A percentile compares a stretch with the other conserved stretches of the same genome.
These are phyloP conservation scores for Rhexocercosporidium sp. DNA, from an alignment of 2,329 filamentous ascomycete genomes.

Conservation along the genomic window DNA sequence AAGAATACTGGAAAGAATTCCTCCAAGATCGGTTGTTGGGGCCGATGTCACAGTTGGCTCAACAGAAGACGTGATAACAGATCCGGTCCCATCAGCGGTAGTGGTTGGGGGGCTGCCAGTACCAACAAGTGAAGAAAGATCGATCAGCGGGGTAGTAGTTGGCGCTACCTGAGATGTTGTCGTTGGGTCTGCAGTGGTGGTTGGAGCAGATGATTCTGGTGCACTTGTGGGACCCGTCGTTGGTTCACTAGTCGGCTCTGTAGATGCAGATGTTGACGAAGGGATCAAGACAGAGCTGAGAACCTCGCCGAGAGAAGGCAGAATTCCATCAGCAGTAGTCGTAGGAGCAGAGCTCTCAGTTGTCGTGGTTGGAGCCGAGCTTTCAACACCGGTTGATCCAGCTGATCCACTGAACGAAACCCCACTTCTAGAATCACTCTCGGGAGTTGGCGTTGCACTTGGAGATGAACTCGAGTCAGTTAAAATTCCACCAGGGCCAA, in stretches of 20 bases:
- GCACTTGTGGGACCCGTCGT: not conserved
- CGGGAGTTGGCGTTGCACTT: not conserved
- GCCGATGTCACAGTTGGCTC: conserved; percentile 9
- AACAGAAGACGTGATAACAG: conserved; percentile 17
- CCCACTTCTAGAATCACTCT: conserved; percentile 19
- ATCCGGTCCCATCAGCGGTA: conserved; percentile 6
- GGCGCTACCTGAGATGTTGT: not conserved
- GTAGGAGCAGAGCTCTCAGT: not conserved
- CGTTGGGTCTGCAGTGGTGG: not conserved
- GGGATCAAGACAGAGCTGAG: conserved; percentile 6
- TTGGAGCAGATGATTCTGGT: not conserved
- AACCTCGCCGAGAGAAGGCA: not conserved
- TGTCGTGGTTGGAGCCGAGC: not conserved
- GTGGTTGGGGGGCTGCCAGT: not conserved
- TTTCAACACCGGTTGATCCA: conserved; percentile 12
- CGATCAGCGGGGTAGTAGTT: conserved; percentile 3
- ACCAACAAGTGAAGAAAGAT: not conserved
- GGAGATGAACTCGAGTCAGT: conserved; percentile 24
- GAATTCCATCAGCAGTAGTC: not conserved
- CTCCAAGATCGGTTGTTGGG: conserved; percentile 13
- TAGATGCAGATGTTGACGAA: not conserved
- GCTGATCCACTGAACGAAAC: conserved; percentile 26
- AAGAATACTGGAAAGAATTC: conserved; percentile 25
- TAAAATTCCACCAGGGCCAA: conserved; percentile 40
- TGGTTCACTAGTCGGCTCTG: not conserved